Conservation (phyloP, 2,329 filamentous ascomycete genomes). For the Alternaria burnsii region DNA sequence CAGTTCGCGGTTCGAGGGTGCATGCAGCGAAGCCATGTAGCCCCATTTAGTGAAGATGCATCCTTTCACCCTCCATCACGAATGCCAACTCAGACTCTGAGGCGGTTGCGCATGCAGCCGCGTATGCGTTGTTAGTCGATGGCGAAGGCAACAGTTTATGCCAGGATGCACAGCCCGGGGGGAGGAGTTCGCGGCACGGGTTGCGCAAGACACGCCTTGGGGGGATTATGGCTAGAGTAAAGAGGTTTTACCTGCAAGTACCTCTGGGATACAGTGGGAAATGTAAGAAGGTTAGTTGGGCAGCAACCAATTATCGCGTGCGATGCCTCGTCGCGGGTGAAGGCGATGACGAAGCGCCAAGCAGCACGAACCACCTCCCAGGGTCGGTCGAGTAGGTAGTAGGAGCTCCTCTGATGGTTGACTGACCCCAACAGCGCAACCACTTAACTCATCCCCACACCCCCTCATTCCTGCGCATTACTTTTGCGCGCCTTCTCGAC, state of each 20-base stretch:
- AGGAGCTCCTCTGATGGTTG: slow-evolving; percentile 24
- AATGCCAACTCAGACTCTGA: slow-evolving; percentile 36
- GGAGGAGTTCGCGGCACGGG: slow-evolving; percentile 6
- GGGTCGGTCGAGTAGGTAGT: slow-evolving; percentile 19
- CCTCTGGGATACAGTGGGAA: neutral
- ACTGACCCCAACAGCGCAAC: slow-evolving; percentile 15
- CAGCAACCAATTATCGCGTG: neutral
- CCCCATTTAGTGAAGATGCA: slow-evolving; percentile 29
- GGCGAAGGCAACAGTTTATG: slow-evolving; percentile 30
- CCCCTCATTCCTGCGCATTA: slow-evolving; percentile 13
- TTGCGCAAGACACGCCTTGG: slow-evolving; percentile 2
- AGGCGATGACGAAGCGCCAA: slow-evolving; percentile 39
- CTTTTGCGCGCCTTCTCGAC: slow-evolving; percentile 19
- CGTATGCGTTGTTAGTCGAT: slow-evolving; percentile 42
- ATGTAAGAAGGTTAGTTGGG: slow-evolving; percentile 2
- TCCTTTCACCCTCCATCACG: slow-evolving; percentile 25
- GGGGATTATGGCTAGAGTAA: neutral
- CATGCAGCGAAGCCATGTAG: slow-evolving; percentile 16
- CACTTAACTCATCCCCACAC: slow-evolving; percentile 9
- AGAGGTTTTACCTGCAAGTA: neutral
- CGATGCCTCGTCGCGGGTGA: slow-evolving; percentile 20
- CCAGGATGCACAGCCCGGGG: slow-evolving; percentile 5
- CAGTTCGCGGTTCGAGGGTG: slow-evolving; percentile 26
- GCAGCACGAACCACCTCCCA: slow-evolving; percentile 30
- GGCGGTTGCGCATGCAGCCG: slow-evolving; percentile 45